Base-by-base conservation (phyloP, 352 stramenopile genomes). In the Globisporangium alternatum region DNA sequence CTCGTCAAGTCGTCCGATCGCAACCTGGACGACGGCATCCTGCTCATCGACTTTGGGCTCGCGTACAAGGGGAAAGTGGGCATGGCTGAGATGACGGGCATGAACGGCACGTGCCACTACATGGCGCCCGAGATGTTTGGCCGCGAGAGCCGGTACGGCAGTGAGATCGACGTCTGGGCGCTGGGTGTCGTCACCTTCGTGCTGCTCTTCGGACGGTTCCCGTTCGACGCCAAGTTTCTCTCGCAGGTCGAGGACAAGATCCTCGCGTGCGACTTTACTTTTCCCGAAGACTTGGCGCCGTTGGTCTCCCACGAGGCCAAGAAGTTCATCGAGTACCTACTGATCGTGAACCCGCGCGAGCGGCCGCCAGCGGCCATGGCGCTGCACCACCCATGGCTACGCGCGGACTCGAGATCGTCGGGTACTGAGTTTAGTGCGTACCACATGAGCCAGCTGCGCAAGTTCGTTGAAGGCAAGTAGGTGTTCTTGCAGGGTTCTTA, bases 191-290 rank as follows among this genome's bases (percentile, higher is more conserved):
- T 90, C 48, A 80, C 81, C 22, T 95, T 80, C 67, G 55, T 93
- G 3, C 53, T 95, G 62, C 72, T 95, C 28, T 92, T 90, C 55
- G 86, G 86, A 0, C 74, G 69, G 31, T 88, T 77, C 62, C 86
- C 86, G 21, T 95, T 95, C 62, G 85, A 93, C 49, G 84, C 80
- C 17, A 75, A 74, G 54, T 95, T 95, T 58, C 83, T 93, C 61
- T 92, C 82, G 17, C 83, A 92, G 54, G 75, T 95, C 22, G 86
- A 95, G 70, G 86, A 95, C 76, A 89, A 90, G 67, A 92, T 95
- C 63, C 49, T 83, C 15, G 76, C 73, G 21, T 80, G 83, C 43
- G 61, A 83, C 31, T 92, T 90, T 53, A 59, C 67, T 43, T 84
- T 90, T 58, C 83, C 86, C 2, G 21, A 59, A 0, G 80, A 91